These are phyloP conservation scores for Dendrocalamus latiflorus DNA, from an alignment of 202 grass and related monocot genomes.

Conservation along the genomic window DNA sequence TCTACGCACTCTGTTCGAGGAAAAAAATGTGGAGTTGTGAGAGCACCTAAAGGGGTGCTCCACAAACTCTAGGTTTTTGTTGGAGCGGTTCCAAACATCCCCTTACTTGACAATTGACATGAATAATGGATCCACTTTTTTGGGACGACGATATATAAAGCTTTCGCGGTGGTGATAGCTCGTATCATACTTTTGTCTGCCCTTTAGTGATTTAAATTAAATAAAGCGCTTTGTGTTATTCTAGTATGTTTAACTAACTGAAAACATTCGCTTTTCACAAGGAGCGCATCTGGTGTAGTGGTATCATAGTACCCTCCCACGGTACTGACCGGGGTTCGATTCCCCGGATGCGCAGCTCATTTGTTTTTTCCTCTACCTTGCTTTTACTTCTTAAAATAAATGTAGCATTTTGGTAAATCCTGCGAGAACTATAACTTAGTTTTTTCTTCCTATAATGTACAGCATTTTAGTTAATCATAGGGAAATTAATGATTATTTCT, in stretches of 20 bases:
- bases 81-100: too few relatives aligned
- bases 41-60: too few relatives aligned
- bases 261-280: too few relatives aligned
- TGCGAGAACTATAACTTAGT: background rate
- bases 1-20: too few relatives aligned
- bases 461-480: too few relatives aligned
- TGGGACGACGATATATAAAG: background rate
- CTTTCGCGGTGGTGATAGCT: background rate
- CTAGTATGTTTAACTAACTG: too few relatives aligned
- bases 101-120: too few relatives aligned
- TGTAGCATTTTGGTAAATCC: background rate
- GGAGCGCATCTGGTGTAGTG: slow-evolving; percentile 70
- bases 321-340: slow-evolving; percentile 17
- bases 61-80: too few relatives aligned
- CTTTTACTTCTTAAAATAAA: background rate
- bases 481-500: too few relatives aligned
- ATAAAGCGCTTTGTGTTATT: too few relatives aligned
- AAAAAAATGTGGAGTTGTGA: too few relatives aligned
- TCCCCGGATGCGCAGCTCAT: slow-evolving; percentile 46
- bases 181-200: background rate
- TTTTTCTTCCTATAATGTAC: background rate
- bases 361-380: background rate
- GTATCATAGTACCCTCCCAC: slow-evolving; percentile 63
- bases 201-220: too few relatives aligned
- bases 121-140: background rate